phyloP scores from a whole-genome alignment of 2,329 filamentous ascomycete genomes.

The Colletotrichum chrysophilum region DNA sequence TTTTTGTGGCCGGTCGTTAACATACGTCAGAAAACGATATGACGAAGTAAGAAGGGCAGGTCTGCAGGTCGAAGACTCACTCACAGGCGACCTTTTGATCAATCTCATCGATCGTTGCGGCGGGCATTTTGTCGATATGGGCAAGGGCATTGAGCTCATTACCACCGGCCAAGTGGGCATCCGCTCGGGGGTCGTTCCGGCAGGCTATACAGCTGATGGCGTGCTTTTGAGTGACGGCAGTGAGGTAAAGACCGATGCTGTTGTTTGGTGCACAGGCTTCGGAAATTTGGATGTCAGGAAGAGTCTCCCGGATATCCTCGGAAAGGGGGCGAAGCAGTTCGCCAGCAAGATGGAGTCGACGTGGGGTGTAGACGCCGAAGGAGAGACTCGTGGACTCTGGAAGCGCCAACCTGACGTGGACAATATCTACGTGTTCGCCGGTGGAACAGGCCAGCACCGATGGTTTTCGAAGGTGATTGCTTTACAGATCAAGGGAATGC shows the following conservation, averaged over 20 bases:
- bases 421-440: slow-evolving; percentile 41
- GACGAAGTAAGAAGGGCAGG: background rate
- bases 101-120: slow-evolving; percentile 34
- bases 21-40: slow-evolving; percentile 5
- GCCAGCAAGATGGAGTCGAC: slow-evolving; percentile 38
- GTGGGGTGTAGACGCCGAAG: slow-evolving; percentile 46
- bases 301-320: slow-evolving; percentile 32
- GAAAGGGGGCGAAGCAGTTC: slow-evolving; percentile 29
- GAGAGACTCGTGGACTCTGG: slow-evolving; percentile 45
- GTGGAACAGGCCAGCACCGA: slow-evolving; percentile 35
- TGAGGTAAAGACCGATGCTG: slow-evolving; percentile 32
- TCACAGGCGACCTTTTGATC: slow-evolving; percentile 11
- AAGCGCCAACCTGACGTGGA: slow-evolving; percentile 36
- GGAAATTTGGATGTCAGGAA: slow-evolving; percentile 32
- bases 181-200: slow-evolving; percentile 31
- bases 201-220: slow-evolving; percentile 31
- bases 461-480: slow-evolving; percentile 36
- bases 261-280: slow-evolving; percentile 43
- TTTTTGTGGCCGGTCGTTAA: background rate
- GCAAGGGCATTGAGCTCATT: slow-evolving; percentile 33
- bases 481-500: slow-evolving; percentile 38
- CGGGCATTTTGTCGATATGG: slow-evolving; percentile 41
- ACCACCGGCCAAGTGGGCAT: slow-evolving; percentile 30
- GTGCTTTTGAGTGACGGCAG: slow-evolving; percentile 34
- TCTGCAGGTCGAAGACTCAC: slow-evolving; percentile 8